Evolutionary conservation across 2,329 filamentous ascomycete genomes (phyloP), one percentile per base, ranked within the genome.

Genomic region (Fusarium sp.): DNA sequence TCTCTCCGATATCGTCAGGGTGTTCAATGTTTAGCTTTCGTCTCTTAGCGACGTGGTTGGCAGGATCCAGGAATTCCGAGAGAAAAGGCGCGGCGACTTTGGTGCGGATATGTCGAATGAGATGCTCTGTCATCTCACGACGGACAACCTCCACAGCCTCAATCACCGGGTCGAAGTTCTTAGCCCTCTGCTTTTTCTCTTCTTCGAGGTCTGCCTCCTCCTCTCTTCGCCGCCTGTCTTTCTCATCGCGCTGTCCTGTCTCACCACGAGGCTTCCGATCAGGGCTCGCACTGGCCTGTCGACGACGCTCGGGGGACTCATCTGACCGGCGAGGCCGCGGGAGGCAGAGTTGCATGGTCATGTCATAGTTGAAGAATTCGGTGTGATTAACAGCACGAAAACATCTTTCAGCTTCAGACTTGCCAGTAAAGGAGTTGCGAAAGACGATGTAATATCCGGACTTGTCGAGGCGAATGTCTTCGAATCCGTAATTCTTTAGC

Each of bases 371-470:
- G 85, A 99, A 99, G 73, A 99, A 90, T 7, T 93, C 90, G 50
- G 93, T 92, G 81, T 93, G 92, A 81, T 98, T 92, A 75, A 94
- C 95, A 61, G 92, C 89, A 64, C 90, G 88, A 82, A 91, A 95
- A 81, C 95, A 98, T 71, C 93, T 89, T 76, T 94, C 92, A 1
- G 95, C 92, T 83, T 98, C 95, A 65, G 92, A 88, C 77, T 95
- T 92, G 4, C 96, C 96, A 10, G 88, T 87, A 64, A 90, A 89
- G 2, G 91, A 94, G 77, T 96, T 93, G 60, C 94, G 91, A 79
- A 99, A 99, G n/a, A 95, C 87, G 62, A 98, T 91, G 81, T 94
- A 98, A 82, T 98, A 99, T 1, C 97, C 97, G 1, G 91, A 93
- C 68, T 91, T 91, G 81, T 99, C 97, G 69, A 94, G 91, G 37